Evolutionary conservation across 305 asterid genomes (phyloP).

Genomic region (Andrographis paniculata): DNA sequence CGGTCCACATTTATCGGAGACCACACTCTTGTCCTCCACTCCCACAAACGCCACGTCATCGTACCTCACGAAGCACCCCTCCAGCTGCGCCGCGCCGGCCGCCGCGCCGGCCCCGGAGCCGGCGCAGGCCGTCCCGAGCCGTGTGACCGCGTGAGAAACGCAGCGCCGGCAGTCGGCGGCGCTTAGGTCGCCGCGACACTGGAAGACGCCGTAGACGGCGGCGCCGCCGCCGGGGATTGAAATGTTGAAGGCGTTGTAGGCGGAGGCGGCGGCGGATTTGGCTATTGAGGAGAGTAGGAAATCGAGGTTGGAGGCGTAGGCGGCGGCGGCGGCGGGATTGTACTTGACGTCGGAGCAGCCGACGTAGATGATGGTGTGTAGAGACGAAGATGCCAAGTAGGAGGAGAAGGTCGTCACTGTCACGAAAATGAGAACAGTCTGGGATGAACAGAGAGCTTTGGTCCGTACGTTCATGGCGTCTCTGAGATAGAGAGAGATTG

Average conservation of each 20-base stretch:
- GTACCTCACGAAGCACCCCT: slow-evolving; percentile 35
- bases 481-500: no score
- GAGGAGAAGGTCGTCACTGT: neutral
- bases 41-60: slow-evolving; percentile 28
- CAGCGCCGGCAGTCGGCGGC: slow-evolving; percentile 37
- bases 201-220: slow-evolving; percentile 51
- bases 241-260: slow-evolving; percentile 47
- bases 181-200: slow-evolving; percentile 59
- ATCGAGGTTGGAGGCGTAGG: slow-evolving; percentile 45
- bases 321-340: slow-evolving; percentile 34
- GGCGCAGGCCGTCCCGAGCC: slow-evolving; percentile 34
- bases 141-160: slow-evolving; percentile 34
- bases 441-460: no score
- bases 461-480: no score
- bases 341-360: slow-evolving; percentile 50
- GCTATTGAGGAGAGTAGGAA: slow-evolving; percentile 42
- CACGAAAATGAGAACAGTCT: no score
- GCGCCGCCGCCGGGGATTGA: slow-evolving; percentile 26
- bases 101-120: slow-evolving; percentile 42
- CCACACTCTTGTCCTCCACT: slow-evolving; percentile 5
- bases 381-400: slow-evolving; percentile 2
- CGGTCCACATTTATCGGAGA: slow-evolving; percentile 47
- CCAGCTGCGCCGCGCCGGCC: slow-evolving; percentile 54
- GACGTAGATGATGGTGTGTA: slow-evolving; percentile 31
- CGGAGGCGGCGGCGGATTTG: slow-evolving; percentile 41